phyloP scores from a whole-genome alignment of 805 yeast genomes.

The Metschnikowia cubensis region DNA sequence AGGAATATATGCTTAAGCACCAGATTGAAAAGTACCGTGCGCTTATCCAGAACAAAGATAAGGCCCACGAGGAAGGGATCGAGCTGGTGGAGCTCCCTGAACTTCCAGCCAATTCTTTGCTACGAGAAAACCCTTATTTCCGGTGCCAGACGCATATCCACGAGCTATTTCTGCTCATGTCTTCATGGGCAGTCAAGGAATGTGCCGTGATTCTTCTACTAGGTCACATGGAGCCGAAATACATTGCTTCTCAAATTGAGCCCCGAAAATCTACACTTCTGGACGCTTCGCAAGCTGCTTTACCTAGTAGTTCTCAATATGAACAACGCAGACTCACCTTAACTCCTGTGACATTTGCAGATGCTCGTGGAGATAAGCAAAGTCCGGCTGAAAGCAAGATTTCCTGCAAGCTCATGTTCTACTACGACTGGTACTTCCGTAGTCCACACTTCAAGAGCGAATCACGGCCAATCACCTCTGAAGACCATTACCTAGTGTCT shows the following conservation, averaged over 20 bases:
- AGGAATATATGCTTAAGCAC: constrained; percentile 29
- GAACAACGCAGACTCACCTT: constrained; percentile 4
- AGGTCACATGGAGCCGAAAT: constrained; percentile 32
- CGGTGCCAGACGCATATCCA: constrained; percentile 31
- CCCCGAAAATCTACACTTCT: background rate
- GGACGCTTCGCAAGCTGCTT: constrained; percentile 5
- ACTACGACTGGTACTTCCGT: constrained; percentile 32
- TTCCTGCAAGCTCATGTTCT: constrained; percentile 27
- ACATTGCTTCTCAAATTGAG: constrained; percentile 3
- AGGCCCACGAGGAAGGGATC: constrained; percentile 22
- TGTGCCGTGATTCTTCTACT: constrained; percentile 26
- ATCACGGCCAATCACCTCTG: background rate
- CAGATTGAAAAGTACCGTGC: constrained; percentile 27
- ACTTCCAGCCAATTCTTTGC: constrained; percentile 29
- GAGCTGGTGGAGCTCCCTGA: constrained; percentile 22
- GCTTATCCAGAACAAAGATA: constrained; percentile 19
- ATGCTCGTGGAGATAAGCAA: constrained; percentile 2
- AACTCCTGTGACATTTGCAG: constrained; percentile 11
- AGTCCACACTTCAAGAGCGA: constrained; percentile 13
- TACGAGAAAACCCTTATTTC: constrained; percentile 27
- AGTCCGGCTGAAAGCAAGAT: constrained; percentile 15
- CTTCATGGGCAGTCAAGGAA: constrained; percentile 20
- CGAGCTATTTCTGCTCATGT: constrained; percentile 23
- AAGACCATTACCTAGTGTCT: constrained; percentile 11
- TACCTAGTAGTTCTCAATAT: background rate